Conservation (phyloP, 768 basidiomycete species). For the Boletus eberwhitei region DNA sequence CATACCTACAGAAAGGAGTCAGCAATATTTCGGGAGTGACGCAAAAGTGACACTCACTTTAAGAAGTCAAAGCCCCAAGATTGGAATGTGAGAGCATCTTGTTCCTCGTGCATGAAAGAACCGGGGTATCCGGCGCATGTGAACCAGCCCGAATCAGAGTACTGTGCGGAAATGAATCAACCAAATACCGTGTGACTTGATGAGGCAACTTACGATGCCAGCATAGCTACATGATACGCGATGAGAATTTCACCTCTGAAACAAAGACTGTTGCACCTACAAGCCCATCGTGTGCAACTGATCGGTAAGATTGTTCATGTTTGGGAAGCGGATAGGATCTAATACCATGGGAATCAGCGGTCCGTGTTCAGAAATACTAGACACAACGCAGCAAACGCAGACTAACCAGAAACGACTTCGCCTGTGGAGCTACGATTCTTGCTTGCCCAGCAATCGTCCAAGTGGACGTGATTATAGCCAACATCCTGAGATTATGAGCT, state of each 20-base stretch:
- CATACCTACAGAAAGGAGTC: constrained; percentile 40
- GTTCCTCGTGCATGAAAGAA: constrained; percentile 57
- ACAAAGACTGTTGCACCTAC: constrained; percentile 33
- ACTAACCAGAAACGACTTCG: constrained; percentile 52
- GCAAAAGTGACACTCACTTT: constrained; percentile 41
- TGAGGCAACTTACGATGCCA: constrained; percentile 48
- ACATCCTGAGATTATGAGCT: constrained; percentile 37
- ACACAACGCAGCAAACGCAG: neutral
- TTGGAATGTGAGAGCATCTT: constrained; percentile 57
- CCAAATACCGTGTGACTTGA: neutral
- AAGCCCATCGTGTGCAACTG: constrained; percentile 53
- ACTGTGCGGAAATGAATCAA: constrained; percentile 33
- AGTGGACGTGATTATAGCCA: constrained; percentile 57
- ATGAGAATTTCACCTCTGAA: neutral
- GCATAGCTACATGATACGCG: constrained; percentile 39
- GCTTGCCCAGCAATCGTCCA: constrained; percentile 65
- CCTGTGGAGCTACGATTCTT: constrained; percentile 50
- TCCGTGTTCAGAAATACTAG: neutral
- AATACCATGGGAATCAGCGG: neutral
- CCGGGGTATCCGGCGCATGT: constrained; percentile 61
- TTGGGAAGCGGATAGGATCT: constrained; percentile 53
- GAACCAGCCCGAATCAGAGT: constrained; percentile 67
- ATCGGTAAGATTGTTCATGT: constrained; percentile 53
- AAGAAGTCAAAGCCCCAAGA: constrained; percentile 62
- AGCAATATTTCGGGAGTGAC: neutral